phyloP scores from a whole-genome alignment of 306 rosid species.

The Castanea mollissima region DNA sequence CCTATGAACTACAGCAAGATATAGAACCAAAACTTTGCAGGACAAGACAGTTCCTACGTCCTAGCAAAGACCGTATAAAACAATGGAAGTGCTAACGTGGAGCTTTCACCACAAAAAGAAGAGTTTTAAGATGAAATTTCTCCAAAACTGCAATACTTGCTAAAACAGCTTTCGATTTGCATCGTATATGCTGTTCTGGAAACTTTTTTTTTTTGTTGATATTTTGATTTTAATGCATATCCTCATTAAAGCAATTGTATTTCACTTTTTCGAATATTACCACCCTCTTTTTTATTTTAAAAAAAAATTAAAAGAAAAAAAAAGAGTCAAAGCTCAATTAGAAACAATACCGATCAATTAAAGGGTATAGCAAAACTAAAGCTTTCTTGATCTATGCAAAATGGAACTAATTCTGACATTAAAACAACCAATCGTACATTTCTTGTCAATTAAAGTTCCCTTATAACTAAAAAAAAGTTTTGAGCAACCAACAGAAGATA shows the following conservation, averaged over 20 bases:
- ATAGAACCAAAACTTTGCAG: background rate
- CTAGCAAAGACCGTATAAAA: background rate
- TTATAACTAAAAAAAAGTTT: background rate
- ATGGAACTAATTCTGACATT: background rate
- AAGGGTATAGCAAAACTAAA: background rate
- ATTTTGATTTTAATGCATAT: too few relatives aligned
- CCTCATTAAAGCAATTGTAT: too few relatives aligned
- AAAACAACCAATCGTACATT: background rate
- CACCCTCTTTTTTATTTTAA: too few relatives aligned
- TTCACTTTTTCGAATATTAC: too few relatives aligned
- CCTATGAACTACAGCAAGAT: background rate
- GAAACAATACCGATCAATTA: background rate
- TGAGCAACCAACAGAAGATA: constrained; percentile 1
- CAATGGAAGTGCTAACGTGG: background rate
- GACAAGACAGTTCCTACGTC: background rate
- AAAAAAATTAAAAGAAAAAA: rapidly evolving
- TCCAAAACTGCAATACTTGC: too few relatives aligned
- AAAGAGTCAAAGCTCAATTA: background rate
- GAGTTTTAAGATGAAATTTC: too few relatives aligned
- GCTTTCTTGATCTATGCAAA: background rate
- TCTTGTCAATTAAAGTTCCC: background rate
- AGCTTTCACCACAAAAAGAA: background rate
- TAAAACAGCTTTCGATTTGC: too few relatives aligned
- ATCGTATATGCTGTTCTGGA: too few relatives aligned
- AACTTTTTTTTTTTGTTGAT: too few relatives aligned